phyloP scores from a whole-genome alignment of 129 eudicot genomes.

The Flaveria brownii region DNA sequence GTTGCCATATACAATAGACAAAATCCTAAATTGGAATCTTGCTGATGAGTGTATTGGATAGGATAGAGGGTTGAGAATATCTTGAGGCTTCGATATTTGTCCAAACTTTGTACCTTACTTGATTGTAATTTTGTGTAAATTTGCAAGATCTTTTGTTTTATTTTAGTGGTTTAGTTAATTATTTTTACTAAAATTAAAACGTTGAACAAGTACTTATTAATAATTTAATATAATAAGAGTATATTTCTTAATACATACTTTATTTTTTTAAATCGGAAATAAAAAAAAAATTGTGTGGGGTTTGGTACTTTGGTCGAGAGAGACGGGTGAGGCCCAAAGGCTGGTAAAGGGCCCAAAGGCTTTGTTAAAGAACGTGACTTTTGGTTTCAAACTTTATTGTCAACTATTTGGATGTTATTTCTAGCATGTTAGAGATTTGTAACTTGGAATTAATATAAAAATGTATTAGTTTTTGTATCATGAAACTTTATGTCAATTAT shows the following conservation, averaged over 20 bases:
- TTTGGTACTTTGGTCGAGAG: conserved; percentile 26
- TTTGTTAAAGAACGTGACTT: conserved; percentile 29
- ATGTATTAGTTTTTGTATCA: too few species aligned
- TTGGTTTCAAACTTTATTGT: conserved; percentile 22
- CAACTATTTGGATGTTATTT: neutral
- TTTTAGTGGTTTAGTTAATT: conserved; percentile 8
- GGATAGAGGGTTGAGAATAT: conserved; percentile 27
- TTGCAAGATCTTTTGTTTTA: conserved; percentile 18
- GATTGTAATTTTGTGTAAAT: neutral
- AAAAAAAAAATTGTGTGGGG: conserved; percentile 21
- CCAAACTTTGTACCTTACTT: conserved; percentile 18
- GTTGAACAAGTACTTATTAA: too few species aligned
- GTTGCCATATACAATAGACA: conserved; percentile 34
- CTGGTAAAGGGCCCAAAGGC: neutral
- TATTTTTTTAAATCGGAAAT: neutral
- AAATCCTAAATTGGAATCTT: conserved; percentile 34
- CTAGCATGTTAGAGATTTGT: too few species aligned
- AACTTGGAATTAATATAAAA: too few species aligned
- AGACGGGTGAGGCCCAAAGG: conserved; percentile 37
- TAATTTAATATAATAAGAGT: too few species aligned
- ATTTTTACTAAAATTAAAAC: neutral
- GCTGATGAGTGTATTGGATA: conserved; percentile 29
- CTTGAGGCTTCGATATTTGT: conserved; percentile 30
- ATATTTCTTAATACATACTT: too few species aligned
- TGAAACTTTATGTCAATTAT: too few species aligned